Percentiles rank a stretch among this genome's conserved stretches.
phyloP scores from a whole-genome alignment of 352 stramenopile species.

The Phytopythium sindhum region DNA sequence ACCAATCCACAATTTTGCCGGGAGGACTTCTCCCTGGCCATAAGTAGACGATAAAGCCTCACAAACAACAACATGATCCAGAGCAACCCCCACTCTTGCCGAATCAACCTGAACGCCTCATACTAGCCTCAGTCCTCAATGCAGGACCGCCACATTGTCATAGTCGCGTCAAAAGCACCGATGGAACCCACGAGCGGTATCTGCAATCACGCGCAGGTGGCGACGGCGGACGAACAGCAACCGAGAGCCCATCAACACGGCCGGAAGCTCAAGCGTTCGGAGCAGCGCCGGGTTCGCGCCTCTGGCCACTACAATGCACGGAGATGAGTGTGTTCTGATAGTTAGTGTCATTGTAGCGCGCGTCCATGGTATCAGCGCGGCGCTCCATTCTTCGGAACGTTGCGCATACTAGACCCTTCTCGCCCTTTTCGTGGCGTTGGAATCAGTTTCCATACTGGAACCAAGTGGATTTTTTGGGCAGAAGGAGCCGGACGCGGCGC shows the following conservation, averaged over 20 bases:
- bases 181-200: background rate
- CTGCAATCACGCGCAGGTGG: conserved; percentile 1
- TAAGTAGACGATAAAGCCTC: background rate
- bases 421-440: background rate
- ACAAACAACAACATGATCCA: background rate
- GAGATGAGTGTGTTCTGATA: background rate
- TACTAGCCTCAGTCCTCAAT: too few species aligned
- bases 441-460: background rate
- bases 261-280: background rate
- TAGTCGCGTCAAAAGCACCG: background rate
- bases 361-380: background rate
- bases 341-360: too few species aligned
- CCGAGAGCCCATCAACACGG: background rate
- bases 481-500: background rate
- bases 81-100: background rate
- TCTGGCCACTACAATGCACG: background rate
- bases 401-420: background rate
- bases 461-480: background rate
- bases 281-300: background rate
- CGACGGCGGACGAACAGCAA: background rate
- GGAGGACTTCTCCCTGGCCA: background rate
- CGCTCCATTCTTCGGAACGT: background rate
- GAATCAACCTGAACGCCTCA: too few species aligned
- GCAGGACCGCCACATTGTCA: background rate
- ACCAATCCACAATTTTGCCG: background rate